Percentiles rank a stretch among this genome's conserved stretches.
Evolutionary conservation across 2,329 filamentous ascomycete species (phyloP).

Genomic region (Sporothrix euskadiensis): DNA sequence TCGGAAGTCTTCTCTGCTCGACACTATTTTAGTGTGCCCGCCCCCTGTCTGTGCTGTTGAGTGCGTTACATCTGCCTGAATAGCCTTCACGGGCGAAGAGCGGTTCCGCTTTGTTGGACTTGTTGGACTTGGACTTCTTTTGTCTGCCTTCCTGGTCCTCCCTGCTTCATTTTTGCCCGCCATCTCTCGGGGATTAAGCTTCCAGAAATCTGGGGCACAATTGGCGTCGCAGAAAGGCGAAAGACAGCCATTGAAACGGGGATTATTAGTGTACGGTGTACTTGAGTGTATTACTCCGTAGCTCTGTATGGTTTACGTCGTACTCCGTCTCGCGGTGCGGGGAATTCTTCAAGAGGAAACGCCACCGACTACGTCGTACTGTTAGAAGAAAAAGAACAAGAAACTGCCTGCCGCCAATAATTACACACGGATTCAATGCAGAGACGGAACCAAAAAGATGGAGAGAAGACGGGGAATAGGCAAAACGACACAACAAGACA

Average conservation of each 20-base stretch:
- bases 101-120: not conserved
- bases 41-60: not conserved
- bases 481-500: no score
- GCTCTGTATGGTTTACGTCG: no score
- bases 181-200: not conserved
- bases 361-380: not conserved
- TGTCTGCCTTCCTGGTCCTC: not conserved
- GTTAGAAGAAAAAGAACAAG: no score
- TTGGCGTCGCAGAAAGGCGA: no score
- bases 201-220: not conserved
- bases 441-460: no score
- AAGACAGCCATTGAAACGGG: no score
- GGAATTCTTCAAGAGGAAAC: not conserved
- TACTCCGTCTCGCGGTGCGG: slow-evolving; percentile 2
- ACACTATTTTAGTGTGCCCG: not conserved
- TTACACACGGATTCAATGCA: not conserved
- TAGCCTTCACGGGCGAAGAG: not conserved
- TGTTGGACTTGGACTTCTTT: not conserved
- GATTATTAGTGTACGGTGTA: no score
- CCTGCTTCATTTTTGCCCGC: not conserved
- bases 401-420: not conserved
- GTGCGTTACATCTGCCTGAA: not conserved
- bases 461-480: not conserved
- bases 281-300: no score
- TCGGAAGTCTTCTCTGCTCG: not conserved